These are phyloP conservation scores for Salvia sclarea DNA, from an alignment of 305 asterid species.

Conservation along the genomic window DNA sequence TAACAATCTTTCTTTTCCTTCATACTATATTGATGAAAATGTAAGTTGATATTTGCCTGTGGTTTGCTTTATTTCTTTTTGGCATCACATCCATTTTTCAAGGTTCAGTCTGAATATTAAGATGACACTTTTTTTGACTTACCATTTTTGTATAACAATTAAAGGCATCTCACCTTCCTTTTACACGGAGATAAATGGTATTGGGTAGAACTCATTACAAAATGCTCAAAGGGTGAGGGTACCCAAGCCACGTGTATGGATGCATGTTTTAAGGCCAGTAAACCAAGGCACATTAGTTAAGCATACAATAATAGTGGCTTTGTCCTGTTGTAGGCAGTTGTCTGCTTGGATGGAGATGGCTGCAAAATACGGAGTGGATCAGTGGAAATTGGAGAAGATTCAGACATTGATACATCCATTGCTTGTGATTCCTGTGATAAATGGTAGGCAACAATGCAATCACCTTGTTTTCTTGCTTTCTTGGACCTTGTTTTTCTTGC, in stretches of 20 bases:
- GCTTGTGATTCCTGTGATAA: conserved; percentile 98
- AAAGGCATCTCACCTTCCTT: not conserved
- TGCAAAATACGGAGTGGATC: conserved; percentile 84
- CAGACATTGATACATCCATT: conserved; percentile 88
- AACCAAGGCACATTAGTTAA: conserved; percentile 17
- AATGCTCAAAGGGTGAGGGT: conserved; percentile 8
- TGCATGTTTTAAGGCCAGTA: not conserved
- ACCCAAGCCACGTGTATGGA: not conserved
- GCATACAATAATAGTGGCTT: conserved; percentile 39
- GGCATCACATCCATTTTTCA: conserved; percentile 22
- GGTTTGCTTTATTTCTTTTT: conserved; percentile 11
- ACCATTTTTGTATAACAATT: not conserved
- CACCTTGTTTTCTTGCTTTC: conserved; percentile 24
- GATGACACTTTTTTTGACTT: not conserved
- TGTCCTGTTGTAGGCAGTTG: conserved; percentile 84
- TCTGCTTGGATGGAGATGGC: conserved; percentile 93
- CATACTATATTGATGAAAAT: conserved; percentile 96
- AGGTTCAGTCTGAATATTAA: conserved; percentile 11
- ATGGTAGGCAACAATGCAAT: conserved; percentile 56
- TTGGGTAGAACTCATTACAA: not conserved
- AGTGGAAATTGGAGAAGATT: conserved; percentile 65
- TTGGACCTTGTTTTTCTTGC: conserved; percentile 22
- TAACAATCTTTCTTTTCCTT: conserved; percentile 87
- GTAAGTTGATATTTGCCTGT: conserved; percentile 54
- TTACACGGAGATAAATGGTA: not conserved